Percentiles rank a stretch among this genome's conserved stretches.
Conservation (phyloP, 495 filamentous ascomycete genomes). For the Annulohypoxylon moriforme region DNA sequence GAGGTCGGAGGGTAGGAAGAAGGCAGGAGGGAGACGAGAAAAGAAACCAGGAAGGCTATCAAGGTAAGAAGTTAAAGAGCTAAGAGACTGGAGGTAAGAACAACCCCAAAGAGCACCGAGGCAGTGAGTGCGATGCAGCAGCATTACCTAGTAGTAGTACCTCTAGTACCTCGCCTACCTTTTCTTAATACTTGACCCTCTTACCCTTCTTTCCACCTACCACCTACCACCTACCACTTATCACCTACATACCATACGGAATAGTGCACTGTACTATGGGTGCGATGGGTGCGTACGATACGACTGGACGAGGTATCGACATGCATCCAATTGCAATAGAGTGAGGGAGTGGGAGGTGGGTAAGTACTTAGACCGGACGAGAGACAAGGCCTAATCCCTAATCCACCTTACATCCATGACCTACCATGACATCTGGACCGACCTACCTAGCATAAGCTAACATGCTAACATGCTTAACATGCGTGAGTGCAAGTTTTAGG, state of each 20-base stretch:
- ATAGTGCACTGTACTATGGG: slow-evolving; percentile 1
- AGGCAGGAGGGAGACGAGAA: slow-evolving; percentile 4
- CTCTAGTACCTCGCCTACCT: slow-evolving; percentile 23
- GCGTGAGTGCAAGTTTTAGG: slow-evolving; percentile 43
- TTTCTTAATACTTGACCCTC: no score
- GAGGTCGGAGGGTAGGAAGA: slow-evolving; percentile 1
- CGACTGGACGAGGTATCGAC: slow-evolving; percentile 21
- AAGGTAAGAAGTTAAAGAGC: slow-evolving; percentile 20
- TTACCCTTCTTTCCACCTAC: background rate
- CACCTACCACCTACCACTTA: background rate
- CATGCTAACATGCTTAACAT: slow-evolving; percentile 33
- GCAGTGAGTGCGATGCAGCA: slow-evolving; percentile 28
- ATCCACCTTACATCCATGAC: slow-evolving; percentile 31
- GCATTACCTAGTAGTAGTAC: no score
- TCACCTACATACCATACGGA: background rate
- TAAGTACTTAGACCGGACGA: slow-evolving; percentile 17
- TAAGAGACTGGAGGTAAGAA: background rate
- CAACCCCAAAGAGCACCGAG: slow-evolving; percentile 2
- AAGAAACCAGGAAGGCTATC: slow-evolving; percentile 29
- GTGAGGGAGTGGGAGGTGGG: slow-evolving; percentile 31
- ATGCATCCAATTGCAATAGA: slow-evolving; percentile 29
- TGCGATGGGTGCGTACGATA: slow-evolving; percentile 28
- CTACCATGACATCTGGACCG: slow-evolving; percentile 5
- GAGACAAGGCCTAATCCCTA: background rate
- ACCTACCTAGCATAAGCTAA: slow-evolving; percentile 36